Base-by-base conservation (phyloP, 768 basidiomycete genomes). In the Termitomyces sp. region DNA sequence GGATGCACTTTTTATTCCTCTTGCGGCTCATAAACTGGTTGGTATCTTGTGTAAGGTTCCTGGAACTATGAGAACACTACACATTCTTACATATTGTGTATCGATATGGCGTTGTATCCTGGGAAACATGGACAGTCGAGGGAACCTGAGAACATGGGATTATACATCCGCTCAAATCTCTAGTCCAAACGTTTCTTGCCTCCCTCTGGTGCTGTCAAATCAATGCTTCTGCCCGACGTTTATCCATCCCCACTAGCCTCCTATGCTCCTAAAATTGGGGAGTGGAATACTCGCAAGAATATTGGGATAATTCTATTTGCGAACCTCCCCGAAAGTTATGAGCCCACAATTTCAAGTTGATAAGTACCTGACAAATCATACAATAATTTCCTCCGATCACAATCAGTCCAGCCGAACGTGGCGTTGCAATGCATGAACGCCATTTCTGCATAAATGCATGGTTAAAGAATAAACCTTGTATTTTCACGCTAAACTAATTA, bases 131-230 rank as follows among this genome's bases (percentile, higher is more conserved):
- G 16, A 34, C 23, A 17, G 23, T 37, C 21, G 48, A 35, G 17
- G 27, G 25, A 16, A 45, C 8, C 40, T 27, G 37, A 35, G 5
- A 5, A 53, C 38, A 35, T 43, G 14, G 23, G 2, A 19, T 21
- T 5, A 17, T 34, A 53, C 31, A 43, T 43, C 41, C 41, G 54
- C 34, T 12, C 25, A 50, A 17, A 44, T 23, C 40, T 21, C 23
- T 25, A 31, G 21, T 31, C 40, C 42, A 25, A 3, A 21, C 10
- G n/a, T 45, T 58, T 54, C 46, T 61, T 60, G 41, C 57, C 57
- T 61, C 41, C 43, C 54, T 58, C 60, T 41, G 21, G 37, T 23
- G 31, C 54, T 61, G 60, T 61, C 60, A 61, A 25, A 35, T 53
- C 7, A 27, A 40, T 29, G 44, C 50, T 58, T 47, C 51, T 46